A percentile compares a stretch with the other conserved stretches of the same genome.
phyloP scores from a whole-genome alignment of 352 stramenopile genomes.

The Phytophthora ohioensis region DNA sequence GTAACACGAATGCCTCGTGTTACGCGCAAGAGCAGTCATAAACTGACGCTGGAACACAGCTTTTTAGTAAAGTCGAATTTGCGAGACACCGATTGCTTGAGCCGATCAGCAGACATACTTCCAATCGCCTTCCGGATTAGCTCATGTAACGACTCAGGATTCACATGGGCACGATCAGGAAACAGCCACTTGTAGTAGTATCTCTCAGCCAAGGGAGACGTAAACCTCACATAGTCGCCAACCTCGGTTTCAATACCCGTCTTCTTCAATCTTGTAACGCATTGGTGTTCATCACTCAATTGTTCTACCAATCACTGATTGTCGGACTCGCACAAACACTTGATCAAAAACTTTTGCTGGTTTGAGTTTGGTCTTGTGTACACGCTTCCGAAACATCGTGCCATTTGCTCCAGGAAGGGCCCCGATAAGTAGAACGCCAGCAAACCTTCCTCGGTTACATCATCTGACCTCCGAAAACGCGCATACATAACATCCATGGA shows the following conservation, averaged over 20 bases:
- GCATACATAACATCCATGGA: constrained; percentile 11
- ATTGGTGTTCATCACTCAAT: constrained; percentile 5
- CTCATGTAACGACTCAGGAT: constrained; percentile 21
- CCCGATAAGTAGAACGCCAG: constrained; percentile 12
- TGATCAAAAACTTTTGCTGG: background rate
- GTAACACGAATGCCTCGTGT: background rate
- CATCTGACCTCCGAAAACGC: background rate
- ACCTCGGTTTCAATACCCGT: constrained; percentile 4
- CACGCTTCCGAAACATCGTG: background rate
- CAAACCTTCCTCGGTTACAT: constrained; percentile 14
- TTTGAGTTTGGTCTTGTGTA: background rate
- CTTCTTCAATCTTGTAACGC: constrained; percentile 11
- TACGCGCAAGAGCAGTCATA: constrained; percentile 10
- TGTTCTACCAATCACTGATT: background rate
- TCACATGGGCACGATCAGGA: constrained; percentile 2
- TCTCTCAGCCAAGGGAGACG: constrained; percentile 16
- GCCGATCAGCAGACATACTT: background rate
- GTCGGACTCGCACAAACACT: background rate
- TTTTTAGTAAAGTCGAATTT: constrained; percentile 23
- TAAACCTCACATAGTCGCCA: constrained; percentile 10
- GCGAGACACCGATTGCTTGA: background rate
- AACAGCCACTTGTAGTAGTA: constrained; percentile 20
- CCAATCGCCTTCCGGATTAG: constrained; percentile 24
- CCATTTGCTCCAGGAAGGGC: constrained; percentile 3
- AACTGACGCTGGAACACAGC: constrained; percentile 31